A percentile compares a stretch with the other conserved stretches of the same genome.
These are phyloP conservation scores for Yarrowia keelungensis DNA, from an alignment of 805 yeast genomes.

Conservation along the genomic window DNA sequence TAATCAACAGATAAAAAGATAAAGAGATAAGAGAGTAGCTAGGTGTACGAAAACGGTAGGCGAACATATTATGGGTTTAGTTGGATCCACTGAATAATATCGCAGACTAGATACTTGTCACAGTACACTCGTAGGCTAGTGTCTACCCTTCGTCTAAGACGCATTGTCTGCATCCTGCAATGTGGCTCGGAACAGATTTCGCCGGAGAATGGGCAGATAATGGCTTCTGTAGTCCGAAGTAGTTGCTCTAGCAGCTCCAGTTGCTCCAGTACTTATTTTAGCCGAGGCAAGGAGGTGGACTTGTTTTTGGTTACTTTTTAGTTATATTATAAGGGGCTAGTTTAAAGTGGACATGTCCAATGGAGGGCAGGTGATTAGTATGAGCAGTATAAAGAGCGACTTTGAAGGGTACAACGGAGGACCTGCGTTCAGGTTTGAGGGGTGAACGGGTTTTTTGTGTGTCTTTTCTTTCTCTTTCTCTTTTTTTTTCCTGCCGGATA, in stretches of 20 bases:
- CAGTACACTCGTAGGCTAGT: background rate
- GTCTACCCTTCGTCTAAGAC: no score
- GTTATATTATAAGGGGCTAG: background rate
- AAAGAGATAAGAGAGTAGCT: background rate
- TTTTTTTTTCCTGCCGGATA: no score
- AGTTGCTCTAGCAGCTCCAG: background rate
- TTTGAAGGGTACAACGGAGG: no score
- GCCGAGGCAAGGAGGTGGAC: background rate
- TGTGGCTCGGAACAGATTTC: conserved; percentile 2
- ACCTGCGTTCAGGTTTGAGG: no score
- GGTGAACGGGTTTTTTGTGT: no score
- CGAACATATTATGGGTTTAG: background rate
- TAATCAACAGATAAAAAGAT: background rate
- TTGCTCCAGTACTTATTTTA: background rate
- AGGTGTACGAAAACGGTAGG: no score
- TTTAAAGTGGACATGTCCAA: background rate
- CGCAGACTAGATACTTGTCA: background rate
- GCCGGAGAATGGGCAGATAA: conserved; percentile 12
- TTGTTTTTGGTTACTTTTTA: background rate
- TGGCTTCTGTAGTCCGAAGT: background rate
- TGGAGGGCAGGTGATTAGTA: background rate
- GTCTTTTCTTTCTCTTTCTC: no score
- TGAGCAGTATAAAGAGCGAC: no score
- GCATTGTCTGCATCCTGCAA: no score
- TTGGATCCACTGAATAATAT: background rate